Evolutionary conservation across 1,284 basidiomycete species (phyloP).

Genomic region (Trichosporon sp.): DNA sequence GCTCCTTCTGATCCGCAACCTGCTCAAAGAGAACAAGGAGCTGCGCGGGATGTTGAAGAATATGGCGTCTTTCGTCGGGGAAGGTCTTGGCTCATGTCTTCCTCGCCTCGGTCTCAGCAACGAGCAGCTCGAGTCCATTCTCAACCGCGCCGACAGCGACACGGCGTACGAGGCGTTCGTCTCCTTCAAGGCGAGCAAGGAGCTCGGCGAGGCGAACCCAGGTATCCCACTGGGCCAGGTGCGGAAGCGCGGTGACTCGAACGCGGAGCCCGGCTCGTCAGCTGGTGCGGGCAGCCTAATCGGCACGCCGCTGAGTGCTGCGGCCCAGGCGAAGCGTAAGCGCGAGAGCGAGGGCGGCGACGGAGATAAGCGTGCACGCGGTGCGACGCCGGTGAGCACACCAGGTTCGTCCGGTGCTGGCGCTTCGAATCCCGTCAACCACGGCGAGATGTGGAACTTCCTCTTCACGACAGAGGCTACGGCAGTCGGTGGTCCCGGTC

Average conservation of each 20-base stretch:
- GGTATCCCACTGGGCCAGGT: constrained; percentile 39
- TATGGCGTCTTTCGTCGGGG: constrained; percentile 77
- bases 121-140: constrained; percentile 73
- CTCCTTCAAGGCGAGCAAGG: constrained; percentile 54
- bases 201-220: constrained; percentile 45
- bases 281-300: constrained; percentile 10
- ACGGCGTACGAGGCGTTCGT: constrained; percentile 87
- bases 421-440: neutral
- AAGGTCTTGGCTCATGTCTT: constrained; percentile 66
- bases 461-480: constrained; percentile 24
- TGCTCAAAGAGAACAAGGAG: constrained; percentile 84
- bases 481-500: constrained; percentile 27
- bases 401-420: neutral
- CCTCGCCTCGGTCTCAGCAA: constrained; percentile 73
- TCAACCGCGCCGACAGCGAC: constrained; percentile 83
- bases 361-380: constrained; percentile 24
- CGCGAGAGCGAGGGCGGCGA: constrained; percentile 26
- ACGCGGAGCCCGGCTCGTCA: neutral
- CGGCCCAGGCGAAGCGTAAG: constrained; percentile 38
- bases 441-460: constrained; percentile 24
- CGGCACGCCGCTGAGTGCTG: constrained; percentile 11
- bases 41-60: constrained; percentile 74
- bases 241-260: constrained; percentile 1
- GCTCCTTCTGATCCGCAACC: constrained; percentile 78
- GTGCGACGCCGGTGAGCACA: constrained; percentile 10